These are phyloP conservation scores for Penicillium paneum DNA, from an alignment of 2,329 filamentous ascomycete genomes.

Conservation along the genomic window DNA sequence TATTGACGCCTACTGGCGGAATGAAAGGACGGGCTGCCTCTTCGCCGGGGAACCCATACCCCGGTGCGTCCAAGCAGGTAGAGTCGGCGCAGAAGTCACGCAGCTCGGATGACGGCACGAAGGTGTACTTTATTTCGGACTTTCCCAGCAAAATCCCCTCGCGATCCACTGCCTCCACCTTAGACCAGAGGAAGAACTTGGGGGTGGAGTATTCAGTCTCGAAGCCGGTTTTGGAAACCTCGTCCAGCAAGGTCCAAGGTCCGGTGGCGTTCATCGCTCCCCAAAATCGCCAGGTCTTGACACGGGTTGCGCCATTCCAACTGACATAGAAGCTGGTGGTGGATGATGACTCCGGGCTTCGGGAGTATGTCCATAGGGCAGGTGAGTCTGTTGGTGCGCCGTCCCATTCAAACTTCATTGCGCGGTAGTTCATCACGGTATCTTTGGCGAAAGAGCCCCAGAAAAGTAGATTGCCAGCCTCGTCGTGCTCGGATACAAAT, in stretches of 20 bases:
- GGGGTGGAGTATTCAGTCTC: slow-evolving; percentile 36
- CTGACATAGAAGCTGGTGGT: slow-evolving; percentile 38
- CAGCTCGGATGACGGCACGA: slow-evolving; percentile 36
- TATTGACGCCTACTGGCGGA: slow-evolving; percentile 32
- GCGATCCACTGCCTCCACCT: slow-evolving; percentile 37
- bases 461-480: slow-evolving; percentile 37
- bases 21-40: slow-evolving; percentile 24
- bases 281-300: slow-evolving; percentile 37
- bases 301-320: slow-evolving; percentile 43
- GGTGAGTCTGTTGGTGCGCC: slow-evolving; percentile 41
- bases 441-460: slow-evolving; percentile 37
- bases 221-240: slow-evolving; percentile 36
- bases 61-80: slow-evolving; percentile 28
- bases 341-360: slow-evolving; percentile 23
- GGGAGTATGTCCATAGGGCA: slow-evolving; percentile 41
- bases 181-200: slow-evolving; percentile 32
- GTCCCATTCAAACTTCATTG: slow-evolving; percentile 44
- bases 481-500: slow-evolving; percentile 40
- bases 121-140: slow-evolving; percentile 36
- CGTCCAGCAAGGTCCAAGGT: slow-evolving; percentile 30
- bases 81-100: slow-evolving; percentile 31
- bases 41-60: slow-evolving; percentile 32
- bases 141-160: slow-evolving; percentile 33
- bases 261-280: slow-evolving; percentile 31
- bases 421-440: slow-evolving; percentile 43